A percentile compares a stretch with the other conserved stretches of the same genome.
Conservation (phyloP, 768 basidiomycete genomes). For the Cubamyces sp. region DNA sequence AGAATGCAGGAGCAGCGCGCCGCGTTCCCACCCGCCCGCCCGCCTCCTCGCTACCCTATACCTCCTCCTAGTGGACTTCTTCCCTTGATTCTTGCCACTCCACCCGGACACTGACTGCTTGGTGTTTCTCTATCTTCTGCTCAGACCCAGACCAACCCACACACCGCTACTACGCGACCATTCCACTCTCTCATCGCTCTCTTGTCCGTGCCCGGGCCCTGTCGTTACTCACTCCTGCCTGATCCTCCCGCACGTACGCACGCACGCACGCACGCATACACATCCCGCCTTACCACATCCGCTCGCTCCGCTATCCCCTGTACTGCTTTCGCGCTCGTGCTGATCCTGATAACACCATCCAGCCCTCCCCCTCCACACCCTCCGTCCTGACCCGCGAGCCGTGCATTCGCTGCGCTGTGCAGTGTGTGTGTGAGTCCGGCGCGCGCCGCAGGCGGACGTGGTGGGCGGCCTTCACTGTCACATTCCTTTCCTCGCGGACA, state of each 20-base stretch:
- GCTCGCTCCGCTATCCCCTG: slow-evolving; percentile 23
- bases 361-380: no score
- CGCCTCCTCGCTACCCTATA: slow-evolving; percentile 11
- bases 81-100: slow-evolving; percentile 8
- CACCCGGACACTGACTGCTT: slow-evolving; percentile 4
- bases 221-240: slow-evolving; percentile 11
- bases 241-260: not conserved
- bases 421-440: no score
- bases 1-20: slow-evolving; percentile 3
- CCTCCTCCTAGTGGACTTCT: slow-evolving; percentile 8
- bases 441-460: no score
- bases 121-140: not conserved
- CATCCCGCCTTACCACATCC: not conserved
- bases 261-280: slow-evolving; percentile 1
- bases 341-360: slow-evolving; percentile 15
- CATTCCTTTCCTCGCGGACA: slow-evolving; percentile 5
- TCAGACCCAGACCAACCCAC: no score
- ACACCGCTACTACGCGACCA: not conserved
- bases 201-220: slow-evolving; percentile 7
- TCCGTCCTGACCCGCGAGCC: no score
- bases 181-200: not conserved
- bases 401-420: no score
- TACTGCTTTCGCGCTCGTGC: slow-evolving; percentile 24
- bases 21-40: not conserved
- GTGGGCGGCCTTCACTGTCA: slow-evolving; percentile 1